A percentile compares a stretch with the other conserved stretches of the same genome.
phyloP scores from a whole-genome alignment of 2,329 filamentous ascomycete genomes.

The Hirsutella thompsonii region DNA sequence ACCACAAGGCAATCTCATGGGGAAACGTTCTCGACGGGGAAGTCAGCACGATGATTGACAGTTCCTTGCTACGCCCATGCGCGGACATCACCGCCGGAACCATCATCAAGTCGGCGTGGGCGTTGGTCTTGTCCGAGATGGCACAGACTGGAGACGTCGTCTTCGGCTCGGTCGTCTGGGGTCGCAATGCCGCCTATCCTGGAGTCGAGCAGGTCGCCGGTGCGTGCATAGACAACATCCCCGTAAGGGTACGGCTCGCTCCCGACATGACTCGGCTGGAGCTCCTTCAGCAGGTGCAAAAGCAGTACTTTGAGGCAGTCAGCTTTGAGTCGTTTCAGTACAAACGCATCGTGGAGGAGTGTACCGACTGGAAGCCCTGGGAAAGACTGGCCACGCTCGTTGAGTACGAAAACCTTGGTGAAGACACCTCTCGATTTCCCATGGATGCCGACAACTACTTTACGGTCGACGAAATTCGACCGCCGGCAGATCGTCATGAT shows the following conservation, averaged over 20 bases:
- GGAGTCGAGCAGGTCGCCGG: background rate
- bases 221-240: background rate
- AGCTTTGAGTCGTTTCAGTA: background rate
- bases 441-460: background rate
- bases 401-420: slow-evolving; percentile 3
- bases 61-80: background rate
- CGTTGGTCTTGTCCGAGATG: background rate
- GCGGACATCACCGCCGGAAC: background rate
- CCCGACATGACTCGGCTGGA: slow-evolving; percentile 1
- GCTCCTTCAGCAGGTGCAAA: background rate
- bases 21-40: background rate
- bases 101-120: background rate
- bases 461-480: background rate
- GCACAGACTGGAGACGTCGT: background rate
- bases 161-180: background rate
- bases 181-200: background rate
- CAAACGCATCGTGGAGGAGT: background rate
- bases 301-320: background rate
- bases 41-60: background rate
- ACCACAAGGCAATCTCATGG: background rate
- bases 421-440: background rate
- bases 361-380: slow-evolving; percentile 2
- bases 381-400: slow-evolving; percentile 3
- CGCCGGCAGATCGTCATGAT: slow-evolving; percentile 3
- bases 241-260: background rate